These are phyloP conservation scores for Rossbeevera mucosa DNA, from an alignment of 768 basidiomycete genomes.

Conservation along the genomic window DNA sequence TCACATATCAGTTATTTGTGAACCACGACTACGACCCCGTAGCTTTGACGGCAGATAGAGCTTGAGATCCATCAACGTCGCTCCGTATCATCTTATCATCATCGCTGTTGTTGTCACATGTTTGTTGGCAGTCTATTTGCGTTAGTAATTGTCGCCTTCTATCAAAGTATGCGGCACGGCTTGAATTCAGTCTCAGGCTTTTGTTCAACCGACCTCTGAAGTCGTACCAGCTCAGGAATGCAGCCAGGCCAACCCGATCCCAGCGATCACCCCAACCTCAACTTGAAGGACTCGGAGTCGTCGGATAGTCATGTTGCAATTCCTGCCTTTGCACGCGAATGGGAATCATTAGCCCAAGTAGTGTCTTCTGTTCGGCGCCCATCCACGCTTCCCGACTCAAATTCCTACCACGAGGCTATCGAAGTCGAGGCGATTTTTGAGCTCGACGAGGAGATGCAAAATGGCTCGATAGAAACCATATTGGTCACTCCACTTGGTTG, in stretches of 20 bases:
- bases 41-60: no score
- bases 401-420: conserved; percentile 18
- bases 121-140: no score
- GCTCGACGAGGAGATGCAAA: conserved; percentile 12
- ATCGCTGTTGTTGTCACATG: no score
- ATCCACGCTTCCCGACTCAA: conserved; percentile 11
- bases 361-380: conserved; percentile 26
- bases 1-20: no score
- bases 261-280: not conserved
- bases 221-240: conserved; percentile 6
- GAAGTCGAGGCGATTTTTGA: conserved; percentile 26
- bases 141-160: no score
- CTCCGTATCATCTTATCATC: not conserved
- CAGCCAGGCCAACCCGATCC: not conserved
- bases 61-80: no score
- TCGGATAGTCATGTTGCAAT: not conserved
- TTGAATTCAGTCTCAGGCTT: not conserved
- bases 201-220: not conserved
- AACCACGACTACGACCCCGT: no score
- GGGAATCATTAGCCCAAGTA: conserved; percentile 14
- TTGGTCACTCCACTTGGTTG: conserved; percentile 22
- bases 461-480: conserved; percentile 11
- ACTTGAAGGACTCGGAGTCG: not conserved
- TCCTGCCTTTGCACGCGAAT: conserved; percentile 17
- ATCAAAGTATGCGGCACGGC: not conserved